Percentiles rank a stretch among this genome's conserved stretches.
phyloP scores from a whole-genome alignment of 441 rosid species.

The Gossypium gossypioides region DNA sequence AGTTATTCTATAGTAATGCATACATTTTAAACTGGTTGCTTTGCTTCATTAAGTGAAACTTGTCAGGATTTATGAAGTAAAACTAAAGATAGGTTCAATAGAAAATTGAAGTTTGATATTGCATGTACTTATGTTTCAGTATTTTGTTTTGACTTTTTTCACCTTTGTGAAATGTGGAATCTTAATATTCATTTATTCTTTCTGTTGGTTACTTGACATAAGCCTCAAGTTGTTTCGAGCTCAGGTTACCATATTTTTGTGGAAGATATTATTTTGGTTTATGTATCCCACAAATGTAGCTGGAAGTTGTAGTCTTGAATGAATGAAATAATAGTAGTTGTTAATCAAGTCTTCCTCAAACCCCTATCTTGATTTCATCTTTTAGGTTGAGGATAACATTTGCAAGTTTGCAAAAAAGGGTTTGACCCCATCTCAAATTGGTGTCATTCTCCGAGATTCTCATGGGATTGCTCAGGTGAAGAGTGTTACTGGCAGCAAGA shows the following conservation, averaged over 20 bases:
- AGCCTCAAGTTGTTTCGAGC: neutral
- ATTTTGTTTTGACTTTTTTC: neutral
- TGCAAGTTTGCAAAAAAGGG: constrained; percentile 82
- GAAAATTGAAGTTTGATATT: neutral
- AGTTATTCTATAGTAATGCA: neutral
- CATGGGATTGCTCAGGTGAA: constrained; percentile 75
- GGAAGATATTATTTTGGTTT: neutral
- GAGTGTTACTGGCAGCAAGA: constrained; percentile 68
- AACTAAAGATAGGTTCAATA: neutral
- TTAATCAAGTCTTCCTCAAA: neutral
- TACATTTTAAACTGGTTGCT: neutral
- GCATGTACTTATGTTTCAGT: neutral
- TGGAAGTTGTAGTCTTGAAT: neutral
- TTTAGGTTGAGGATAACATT: constrained; percentile 63
- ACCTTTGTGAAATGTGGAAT: neutral
- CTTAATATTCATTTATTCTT: neutral
- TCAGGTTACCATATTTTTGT: neutral
- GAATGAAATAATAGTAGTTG: neutral
- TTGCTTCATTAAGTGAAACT: neutral
- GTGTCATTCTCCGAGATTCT: constrained; percentile 76
- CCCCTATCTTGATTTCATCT: neutral
- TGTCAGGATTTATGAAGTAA: neutral
- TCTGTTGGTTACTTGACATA: neutral
- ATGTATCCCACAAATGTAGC: neutral
- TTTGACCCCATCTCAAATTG: constrained; percentile 68